Base-by-base conservation (phyloP, 2,329 filamentous ascomycete species). In the Herpotrichia juniperi region DNA sequence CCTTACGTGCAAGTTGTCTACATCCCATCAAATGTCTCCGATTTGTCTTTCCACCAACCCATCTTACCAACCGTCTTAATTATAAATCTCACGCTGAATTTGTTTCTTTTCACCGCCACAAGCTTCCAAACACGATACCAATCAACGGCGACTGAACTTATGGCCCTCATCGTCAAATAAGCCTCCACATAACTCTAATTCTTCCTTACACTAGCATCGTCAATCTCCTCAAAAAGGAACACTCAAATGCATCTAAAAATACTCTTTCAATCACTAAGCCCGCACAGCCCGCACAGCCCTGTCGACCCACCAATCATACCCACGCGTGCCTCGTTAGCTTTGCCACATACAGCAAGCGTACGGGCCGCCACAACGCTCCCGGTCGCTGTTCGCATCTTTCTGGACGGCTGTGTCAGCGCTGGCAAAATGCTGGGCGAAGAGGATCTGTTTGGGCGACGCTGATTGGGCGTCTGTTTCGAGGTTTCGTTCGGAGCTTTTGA, bases 281-380 rank as follows among this genome's bases (percentile, higher is more conserved):
- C 40, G 26, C 24, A 43, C 24, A 43, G 40, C 26, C 40, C 40
- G 28, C 28, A n/a, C n/a, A n/a, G n/a, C n/a, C n/a, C n/a, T n/a
- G 14, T 26, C 39, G 4, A n/a, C 10, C 21, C 6, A n/a, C 21
- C 39, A 25, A 43, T 31, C 26, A 30, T 9, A 6, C 28, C 3
- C 4, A 11, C 17, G 17, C 6, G 3, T 14, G 24, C 21, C 37
- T 24, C 21, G n/a, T 12, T 11, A 14, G 12, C 37, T 6, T 24
- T 24, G 14, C 21, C 37, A 12, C 7, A 14, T 11, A 24, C 21
- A 16, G 37, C 25, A 40, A 40, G 21, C 10, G 9, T 2, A 4
- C 19, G n/a, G 21, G 25, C 14, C n/a, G 25, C 40, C 40, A 43
- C 25, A 2, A 42, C 19, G 6, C 5, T 31, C 16, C 9, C 10